Evolutionary conservation across 768 basidiomycete genomes (phyloP).

Genomic region (Kockovaella imperatae): DNA sequence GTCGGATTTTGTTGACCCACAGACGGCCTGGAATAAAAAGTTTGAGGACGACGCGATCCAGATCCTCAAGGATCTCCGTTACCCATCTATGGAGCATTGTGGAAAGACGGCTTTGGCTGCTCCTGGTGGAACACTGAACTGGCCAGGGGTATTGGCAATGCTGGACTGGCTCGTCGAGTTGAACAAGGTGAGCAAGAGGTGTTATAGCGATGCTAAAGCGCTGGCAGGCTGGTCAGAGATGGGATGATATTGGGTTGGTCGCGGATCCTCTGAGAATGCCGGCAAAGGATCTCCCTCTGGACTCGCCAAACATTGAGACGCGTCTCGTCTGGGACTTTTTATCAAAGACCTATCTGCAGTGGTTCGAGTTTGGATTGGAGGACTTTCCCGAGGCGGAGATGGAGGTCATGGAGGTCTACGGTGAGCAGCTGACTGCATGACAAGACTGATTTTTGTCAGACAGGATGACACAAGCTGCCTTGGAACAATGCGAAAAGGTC

Average conservation of each 20-base stretch:
- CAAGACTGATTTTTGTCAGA: conserved; percentile 17
- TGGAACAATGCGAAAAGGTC: conserved; percentile 20
- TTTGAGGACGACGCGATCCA: conserved; percentile 77
- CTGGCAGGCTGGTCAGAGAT: conserved; percentile 37
- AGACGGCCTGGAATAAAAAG: conserved; percentile 51
- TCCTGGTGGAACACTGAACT: conserved; percentile 82
- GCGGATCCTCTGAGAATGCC: conserved; percentile 39
- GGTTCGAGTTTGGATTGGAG: conserved; percentile 44
- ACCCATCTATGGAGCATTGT: conserved; percentile 70
- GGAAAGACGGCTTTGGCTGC: conserved; percentile 81
- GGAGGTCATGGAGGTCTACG: conserved; percentile 52
- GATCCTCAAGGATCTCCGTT: conserved; percentile 65
- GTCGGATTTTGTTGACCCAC: conserved; percentile 54
- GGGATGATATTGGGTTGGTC: conserved; percentile 36
- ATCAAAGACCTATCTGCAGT: conserved; percentile 29
- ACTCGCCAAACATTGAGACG: conserved; percentile 33
- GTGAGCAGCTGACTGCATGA: conserved; percentile 47
- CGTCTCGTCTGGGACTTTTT: conserved; percentile 35
- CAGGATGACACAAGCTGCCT: conserved; percentile 14
- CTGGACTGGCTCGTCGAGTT: conserved; percentile 86
- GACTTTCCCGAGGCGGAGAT: conserved; percentile 65
- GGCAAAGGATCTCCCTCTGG: conserved; percentile 28
- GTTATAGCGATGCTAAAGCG: background rate
- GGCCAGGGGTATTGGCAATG: conserved; percentile 79
- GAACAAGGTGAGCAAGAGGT: conserved; percentile 56